Percentiles rank a stretch among this genome's conserved stretches.
These are phyloP conservation scores for Annulohypoxylon bovei DNA, from an alignment of 495 filamentous ascomycete species.

Conservation along the genomic window DNA sequence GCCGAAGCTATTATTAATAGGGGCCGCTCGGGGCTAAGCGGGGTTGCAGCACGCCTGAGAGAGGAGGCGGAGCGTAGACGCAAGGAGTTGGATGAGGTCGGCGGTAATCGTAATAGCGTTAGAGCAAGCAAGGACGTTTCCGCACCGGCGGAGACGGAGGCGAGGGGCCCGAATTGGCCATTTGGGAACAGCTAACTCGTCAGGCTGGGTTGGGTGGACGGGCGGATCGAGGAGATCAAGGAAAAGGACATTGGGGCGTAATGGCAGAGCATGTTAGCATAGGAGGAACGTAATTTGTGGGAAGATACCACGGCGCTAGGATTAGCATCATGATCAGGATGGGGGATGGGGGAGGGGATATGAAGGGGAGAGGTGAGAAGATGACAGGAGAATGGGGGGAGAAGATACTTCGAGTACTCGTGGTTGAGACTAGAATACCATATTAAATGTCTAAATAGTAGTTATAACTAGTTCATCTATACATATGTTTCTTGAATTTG, in stretches of 20 bases:
- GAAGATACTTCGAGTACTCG: background rate
- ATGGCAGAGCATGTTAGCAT: background rate
- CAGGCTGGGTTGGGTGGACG: background rate
- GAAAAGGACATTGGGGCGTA: background rate
- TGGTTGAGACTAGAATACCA: background rate
- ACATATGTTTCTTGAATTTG: background rate
- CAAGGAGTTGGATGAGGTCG: constrained; percentile 14
- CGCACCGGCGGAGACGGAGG: background rate
- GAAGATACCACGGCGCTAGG: background rate
- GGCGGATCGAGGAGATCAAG: background rate
- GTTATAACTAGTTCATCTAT: background rate
- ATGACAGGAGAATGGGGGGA: background rate
- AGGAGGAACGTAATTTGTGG: background rate
- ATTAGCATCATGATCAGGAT: background rate
- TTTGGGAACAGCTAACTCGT: constrained; percentile 16
- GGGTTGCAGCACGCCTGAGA: constrained; percentile 15
- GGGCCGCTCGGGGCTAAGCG: constrained; percentile 13
- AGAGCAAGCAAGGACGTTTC: constrained; percentile 1
- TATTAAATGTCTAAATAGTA: background rate
- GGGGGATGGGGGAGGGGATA: background rate
- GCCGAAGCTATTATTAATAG: constrained; percentile 39
- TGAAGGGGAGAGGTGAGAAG: background rate
- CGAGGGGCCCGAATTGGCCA: constrained; percentile 28
- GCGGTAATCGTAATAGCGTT: background rate
- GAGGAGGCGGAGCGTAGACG: constrained; percentile 25